Conservation (phyloP, 257 asterid genomes). For the Nicotiana otophora region DNA sequence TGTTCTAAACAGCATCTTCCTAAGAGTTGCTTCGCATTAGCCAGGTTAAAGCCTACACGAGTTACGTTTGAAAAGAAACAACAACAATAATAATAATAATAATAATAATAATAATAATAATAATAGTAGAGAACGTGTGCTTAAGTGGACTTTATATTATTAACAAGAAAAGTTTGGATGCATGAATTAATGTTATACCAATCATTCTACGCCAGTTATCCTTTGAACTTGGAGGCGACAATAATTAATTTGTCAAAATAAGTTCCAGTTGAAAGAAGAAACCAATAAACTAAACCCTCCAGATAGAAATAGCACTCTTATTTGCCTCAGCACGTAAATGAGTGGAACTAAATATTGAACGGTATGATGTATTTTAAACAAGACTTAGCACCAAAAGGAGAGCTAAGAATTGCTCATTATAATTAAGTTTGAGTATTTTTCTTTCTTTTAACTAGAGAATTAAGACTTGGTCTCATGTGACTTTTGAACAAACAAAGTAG, state of each 20-base stretch:
- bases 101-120: neutral
- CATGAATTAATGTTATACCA: neutral
- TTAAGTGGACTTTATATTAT: neutral
- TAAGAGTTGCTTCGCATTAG: neutral
- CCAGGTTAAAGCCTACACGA: neutral
- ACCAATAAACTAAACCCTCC: neutral
- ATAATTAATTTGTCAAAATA: neutral
- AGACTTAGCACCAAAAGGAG: too few relatives aligned
- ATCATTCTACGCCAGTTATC: neutral
- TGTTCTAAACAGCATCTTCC: neutral
- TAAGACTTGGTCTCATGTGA: too few relatives aligned
- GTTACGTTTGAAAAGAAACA: neutral
- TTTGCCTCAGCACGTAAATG: neutral
- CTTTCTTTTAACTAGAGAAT: too few relatives aligned
- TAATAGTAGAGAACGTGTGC: neutral
- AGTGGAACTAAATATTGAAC: neutral
- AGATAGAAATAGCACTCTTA: neutral
- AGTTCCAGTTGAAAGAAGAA: neutral
- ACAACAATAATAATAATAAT: neutral
- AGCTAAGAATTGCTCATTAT: too few relatives aligned
- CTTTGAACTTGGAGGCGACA: neutral
- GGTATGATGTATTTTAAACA: too few relatives aligned
- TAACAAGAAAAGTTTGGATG: neutral
- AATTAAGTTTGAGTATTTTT: too few relatives aligned
- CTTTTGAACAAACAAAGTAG: too few relatives aligned